phyloP scores from a whole-genome alignment of 805 yeast genomes.

The Kuraishia borneana region DNA sequence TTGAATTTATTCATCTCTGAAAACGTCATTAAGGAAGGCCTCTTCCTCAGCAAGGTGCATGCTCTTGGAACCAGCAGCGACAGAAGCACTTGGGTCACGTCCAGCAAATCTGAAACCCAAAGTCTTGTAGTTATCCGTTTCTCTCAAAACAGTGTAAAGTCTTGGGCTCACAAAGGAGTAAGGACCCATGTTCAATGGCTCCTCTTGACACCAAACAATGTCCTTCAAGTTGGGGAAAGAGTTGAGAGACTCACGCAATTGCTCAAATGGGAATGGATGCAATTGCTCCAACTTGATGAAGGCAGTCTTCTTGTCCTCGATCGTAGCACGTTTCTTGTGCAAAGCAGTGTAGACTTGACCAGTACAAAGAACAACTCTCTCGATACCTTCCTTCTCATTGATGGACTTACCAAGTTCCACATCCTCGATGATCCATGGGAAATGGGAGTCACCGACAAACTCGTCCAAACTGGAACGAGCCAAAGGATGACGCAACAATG shows the following conservation, averaged over 20 bases:
- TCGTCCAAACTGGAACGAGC: slow-evolving; percentile 80
- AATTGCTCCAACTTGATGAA: slow-evolving; percentile 84
- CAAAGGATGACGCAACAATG: slow-evolving; percentile 91
- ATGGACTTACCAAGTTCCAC: slow-evolving; percentile 72
- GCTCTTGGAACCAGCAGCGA: slow-evolving; percentile 93
- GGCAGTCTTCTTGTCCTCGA: slow-evolving; percentile 77
- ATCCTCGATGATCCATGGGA: slow-evolving; percentile 96
- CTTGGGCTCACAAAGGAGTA: slow-evolving; percentile 80
- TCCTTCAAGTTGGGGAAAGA: slow-evolving; percentile 77
- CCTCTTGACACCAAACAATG: slow-evolving; percentile 96
- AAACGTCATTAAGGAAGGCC: slow-evolving; percentile 72
- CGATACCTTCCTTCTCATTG: slow-evolving; percentile 70
- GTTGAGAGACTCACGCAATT: slow-evolving; percentile 73
- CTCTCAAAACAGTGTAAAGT: slow-evolving; percentile 60
- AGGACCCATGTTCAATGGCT: slow-evolving; percentile 95
- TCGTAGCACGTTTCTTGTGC: slow-evolving; percentile 74
- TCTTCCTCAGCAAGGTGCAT: slow-evolving; percentile 85
- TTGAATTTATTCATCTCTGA: slow-evolving; percentile 16
- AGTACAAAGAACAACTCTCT: slow-evolving; percentile 71
- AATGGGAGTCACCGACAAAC: slow-evolving; percentile 83
- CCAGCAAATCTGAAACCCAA: slow-evolving; percentile 75
- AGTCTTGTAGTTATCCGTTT: slow-evolving; percentile 59
- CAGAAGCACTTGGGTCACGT: slow-evolving; percentile 96
- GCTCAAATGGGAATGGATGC: slow-evolving; percentile 98
- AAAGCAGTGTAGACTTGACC: slow-evolving; percentile 96